phyloP scores from a whole-genome alignment of 768 basidiomycete genomes.

The Leccinum truebloodii region DNA sequence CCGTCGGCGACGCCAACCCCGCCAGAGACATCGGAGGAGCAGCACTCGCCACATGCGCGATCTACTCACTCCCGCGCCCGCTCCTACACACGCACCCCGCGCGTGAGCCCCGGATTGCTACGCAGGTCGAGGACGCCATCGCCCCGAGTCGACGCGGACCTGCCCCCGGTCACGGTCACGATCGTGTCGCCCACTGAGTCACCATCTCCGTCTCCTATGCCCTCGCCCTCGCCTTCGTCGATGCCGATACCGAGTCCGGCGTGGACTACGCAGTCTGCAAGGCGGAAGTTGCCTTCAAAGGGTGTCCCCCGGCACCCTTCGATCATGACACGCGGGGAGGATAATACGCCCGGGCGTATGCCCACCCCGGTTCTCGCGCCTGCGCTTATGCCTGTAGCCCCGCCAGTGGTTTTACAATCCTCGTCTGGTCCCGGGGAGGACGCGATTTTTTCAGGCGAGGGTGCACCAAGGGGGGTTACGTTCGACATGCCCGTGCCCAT shows the following conservation, averaged over 20 bases:
- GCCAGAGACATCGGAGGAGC: slow-evolving; percentile 22
- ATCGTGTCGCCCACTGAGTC: slow-evolving; percentile 21
- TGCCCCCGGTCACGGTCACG: slow-evolving; percentile 9
- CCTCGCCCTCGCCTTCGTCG: background rate
- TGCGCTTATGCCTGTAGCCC: background rate
- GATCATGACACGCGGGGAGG: background rate
- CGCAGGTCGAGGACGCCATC: slow-evolving; percentile 1
- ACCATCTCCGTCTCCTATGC: slow-evolving; percentile 7
- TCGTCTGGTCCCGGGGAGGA: background rate
- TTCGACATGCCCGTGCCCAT: slow-evolving; percentile 7
- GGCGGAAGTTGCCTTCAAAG: background rate
- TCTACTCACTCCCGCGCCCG: background rate
- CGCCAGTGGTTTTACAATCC: background rate
- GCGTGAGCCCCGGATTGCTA: background rate
- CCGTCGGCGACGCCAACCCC: slow-evolving; percentile 5
- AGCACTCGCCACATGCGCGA: slow-evolving; percentile 18
- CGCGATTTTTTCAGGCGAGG: no score
- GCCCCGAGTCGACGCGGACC: background rate
- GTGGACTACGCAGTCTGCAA: slow-evolving; percentile 7
- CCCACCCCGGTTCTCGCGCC: background rate
- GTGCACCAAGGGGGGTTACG: background rate
- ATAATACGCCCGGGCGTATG: background rate
- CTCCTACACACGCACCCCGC: background rate
- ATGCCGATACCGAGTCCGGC: background rate
- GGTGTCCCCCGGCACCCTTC: background rate